A percentile compares a stretch with the other conserved stretches of the same genome.
These are phyloP conservation scores for Trichoderma atrobrunneum DNA, from an alignment of 2,329 filamentous ascomycete species.

Conservation along the genomic window DNA sequence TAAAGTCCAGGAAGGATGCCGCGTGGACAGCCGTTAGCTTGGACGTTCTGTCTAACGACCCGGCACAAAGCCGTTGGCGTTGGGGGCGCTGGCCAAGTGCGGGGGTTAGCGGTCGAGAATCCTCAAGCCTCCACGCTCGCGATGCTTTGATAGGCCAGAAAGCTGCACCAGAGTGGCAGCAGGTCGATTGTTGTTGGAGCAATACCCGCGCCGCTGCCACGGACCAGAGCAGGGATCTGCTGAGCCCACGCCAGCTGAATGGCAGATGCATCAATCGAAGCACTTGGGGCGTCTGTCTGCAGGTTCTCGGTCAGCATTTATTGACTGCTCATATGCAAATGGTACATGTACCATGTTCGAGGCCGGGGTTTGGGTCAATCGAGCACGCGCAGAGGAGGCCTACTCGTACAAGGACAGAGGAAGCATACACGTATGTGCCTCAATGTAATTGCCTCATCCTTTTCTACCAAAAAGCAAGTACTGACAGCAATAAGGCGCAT, in stretches of 20 bases:
- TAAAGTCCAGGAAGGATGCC: conserved; percentile 6
- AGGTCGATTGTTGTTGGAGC: background rate
- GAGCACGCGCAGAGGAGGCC: background rate
- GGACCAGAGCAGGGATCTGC: background rate
- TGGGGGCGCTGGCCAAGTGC: conserved; percentile 13
- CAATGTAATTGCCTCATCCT: background rate
- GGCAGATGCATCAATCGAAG: background rate
- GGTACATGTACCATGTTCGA: background rate
- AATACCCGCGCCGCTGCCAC: background rate
- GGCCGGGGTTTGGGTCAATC: background rate
- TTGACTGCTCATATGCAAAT: background rate
- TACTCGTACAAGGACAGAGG: background rate
- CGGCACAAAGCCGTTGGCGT: background rate
- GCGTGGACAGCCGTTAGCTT: conserved; percentile 13
- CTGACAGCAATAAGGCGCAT: background rate
- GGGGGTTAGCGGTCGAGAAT: conserved; percentile 18
- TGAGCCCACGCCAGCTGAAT: conserved; percentile 8
- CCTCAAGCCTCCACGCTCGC: background rate
- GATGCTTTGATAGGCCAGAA: background rate
- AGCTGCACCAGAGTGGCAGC: background rate
- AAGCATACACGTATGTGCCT: background rate
- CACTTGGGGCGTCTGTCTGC: background rate
- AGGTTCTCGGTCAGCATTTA: background rate
- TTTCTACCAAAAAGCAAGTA: background rate
- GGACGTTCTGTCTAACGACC: background rate